phyloP scores from a whole-genome alignment of 352 stramenopile genomes.

The Phytopythium kandeliae region DNA sequence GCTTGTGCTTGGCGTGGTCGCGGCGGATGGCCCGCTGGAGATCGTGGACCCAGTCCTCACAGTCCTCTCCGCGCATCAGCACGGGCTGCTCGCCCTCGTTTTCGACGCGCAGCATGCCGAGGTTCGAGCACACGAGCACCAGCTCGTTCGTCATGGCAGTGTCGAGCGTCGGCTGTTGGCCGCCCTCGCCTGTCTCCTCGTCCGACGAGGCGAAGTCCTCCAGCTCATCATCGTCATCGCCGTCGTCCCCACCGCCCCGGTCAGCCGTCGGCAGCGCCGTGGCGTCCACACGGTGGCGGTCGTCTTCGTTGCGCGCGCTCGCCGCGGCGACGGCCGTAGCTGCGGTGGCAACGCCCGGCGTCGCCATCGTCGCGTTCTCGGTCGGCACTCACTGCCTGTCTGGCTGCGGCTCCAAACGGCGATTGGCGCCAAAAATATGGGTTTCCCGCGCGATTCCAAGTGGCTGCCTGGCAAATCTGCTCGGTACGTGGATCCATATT shows the following conservation, averaged over 20 bases:
- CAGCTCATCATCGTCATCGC: slow-evolving; percentile 29
- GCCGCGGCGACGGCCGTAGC: slow-evolving; percentile 9
- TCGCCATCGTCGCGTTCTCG: slow-evolving; percentile 10
- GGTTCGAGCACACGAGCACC: slow-evolving; percentile 84
- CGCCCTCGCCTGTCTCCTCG: slow-evolving; percentile 26
- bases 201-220: slow-evolving; percentile 60
- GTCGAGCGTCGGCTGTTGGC: slow-evolving; percentile 40
- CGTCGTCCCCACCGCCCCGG: slow-evolving; percentile 4
- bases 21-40: slow-evolving; percentile 75
- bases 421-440: slow-evolving; percentile 12
- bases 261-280: background rate
- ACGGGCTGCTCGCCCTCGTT: slow-evolving; percentile 47
- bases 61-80: slow-evolving; percentile 82
- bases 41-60: slow-evolving; percentile 81
- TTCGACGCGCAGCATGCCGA: slow-evolving; percentile 70
- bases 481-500: no score
- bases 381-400: background rate
- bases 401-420: background rate
- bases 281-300: background rate
- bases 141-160: slow-evolving; percentile 84
- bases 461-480: no score
- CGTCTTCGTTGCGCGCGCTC: background rate
- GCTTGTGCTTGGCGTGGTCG: slow-evolving; percentile 77
- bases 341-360: background rate
- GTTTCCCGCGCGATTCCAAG: background rate